Base-by-base conservation (phyloP, 2,329 filamentous ascomycete genomes). In the Penicillium paneum region DNA sequence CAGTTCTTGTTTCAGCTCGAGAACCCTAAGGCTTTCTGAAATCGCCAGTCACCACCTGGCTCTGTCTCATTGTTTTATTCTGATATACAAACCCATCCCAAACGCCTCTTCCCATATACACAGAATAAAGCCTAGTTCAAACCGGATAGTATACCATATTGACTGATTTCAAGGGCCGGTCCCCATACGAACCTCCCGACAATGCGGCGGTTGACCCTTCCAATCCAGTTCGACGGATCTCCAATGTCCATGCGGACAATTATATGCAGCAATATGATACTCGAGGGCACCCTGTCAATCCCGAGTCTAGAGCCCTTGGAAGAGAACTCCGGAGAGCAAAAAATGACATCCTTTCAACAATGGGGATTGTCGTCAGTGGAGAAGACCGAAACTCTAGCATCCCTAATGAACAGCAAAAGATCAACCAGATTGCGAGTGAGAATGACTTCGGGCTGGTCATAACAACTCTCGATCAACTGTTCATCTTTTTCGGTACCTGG, bases 321-420 rank as follows among this genome's bases (percentile, higher is more conserved):
- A 71, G 72, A 38, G 70, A 72, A 46, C 70, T 79, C 8, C 67
- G 74, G 46, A 72, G 76, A 63, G 78, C 78, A 0, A 78, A 79
- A 57, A 80, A 80, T 68, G 78, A 80, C 57, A 76, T 79, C 31
- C 69, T 79, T 15, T 76, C 75, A 21, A 78, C 75, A 8, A 77
- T 79, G 70, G 77, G 78, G 3, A 74, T 79, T 36, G 75, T 78
- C 36, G 74, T 77, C 55, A 75, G 74, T 49, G 67, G 72, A 53
- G 71, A 75, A 56, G 68, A 74, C 59, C 67, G 71, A 15, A 72
- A 67, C 35, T 54, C 67, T 26, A 65, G 64, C 50, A 61, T 64
- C n/a, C 64, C 68, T 32, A 71, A 69, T 52, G 74, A 76, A 55
- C 67, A 70, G 56, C 66, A 74, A 54, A 72, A 70, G 47, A 62